Evolutionary conservation across 192 early-diverging fungal genomes (phyloP).

Genomic region (Coemansia biformis): DNA sequence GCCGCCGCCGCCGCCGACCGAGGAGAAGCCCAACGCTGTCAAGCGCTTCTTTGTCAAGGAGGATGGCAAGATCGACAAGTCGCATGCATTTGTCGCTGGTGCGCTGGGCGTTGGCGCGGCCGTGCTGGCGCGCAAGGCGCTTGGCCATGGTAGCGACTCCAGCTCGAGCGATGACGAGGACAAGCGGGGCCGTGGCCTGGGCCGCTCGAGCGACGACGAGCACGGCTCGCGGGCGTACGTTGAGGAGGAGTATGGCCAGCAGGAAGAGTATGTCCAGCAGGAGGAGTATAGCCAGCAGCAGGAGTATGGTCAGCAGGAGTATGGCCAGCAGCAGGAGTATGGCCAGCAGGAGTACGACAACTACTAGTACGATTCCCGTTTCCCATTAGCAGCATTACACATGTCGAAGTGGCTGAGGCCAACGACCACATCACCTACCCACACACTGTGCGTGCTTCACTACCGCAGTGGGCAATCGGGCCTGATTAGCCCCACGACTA

Average conservation of each 20-base stretch:
- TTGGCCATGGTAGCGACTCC: neutral
- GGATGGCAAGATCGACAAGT: neutral
- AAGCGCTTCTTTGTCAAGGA: neutral
- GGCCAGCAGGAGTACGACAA: no score
- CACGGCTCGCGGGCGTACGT: neutral
- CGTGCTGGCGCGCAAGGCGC: neutral
- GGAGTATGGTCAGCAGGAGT: no score
- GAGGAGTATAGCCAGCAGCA: no score
- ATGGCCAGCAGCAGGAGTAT: no score
- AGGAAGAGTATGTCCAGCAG: neutral
- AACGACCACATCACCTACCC: no score
- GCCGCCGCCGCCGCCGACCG: conserved; percentile 2
- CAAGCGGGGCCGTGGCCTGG: neutral
- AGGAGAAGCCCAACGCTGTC: neutral
- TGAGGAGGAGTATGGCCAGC: neutral
- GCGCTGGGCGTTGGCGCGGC: neutral
- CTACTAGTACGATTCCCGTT: no score
- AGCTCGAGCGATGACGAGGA: neutral
- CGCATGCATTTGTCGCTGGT: neutral
- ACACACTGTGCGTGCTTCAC: no score
- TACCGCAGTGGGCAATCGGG: no score
- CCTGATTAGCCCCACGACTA: no score
- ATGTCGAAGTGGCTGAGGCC: no score
- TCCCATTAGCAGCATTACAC: no score
- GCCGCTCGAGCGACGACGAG: neutral